Evolutionary conservation across 495 filamentous ascomycete genomes (phyloP), one percentile per base, ranked within the genome.

Genomic region (Physcia stellaris): DNA sequence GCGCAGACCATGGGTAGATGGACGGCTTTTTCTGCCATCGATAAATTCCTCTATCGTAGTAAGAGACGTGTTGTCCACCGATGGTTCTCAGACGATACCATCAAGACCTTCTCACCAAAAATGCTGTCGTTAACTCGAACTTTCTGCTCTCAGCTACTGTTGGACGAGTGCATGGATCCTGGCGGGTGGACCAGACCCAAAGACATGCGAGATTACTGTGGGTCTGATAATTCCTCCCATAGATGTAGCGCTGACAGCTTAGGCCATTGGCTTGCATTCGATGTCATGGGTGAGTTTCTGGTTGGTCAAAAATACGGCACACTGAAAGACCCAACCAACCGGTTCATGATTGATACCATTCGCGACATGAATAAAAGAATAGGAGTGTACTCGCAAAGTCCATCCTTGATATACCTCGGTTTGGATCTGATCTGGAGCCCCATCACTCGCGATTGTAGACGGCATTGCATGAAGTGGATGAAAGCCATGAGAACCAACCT

Each of bases 201-300:
- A 6, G 24, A 37, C 34, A 19, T 37, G 12, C 19, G 19, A 22
- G 34, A 37, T 22, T 37, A 6, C 4, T 37, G 34, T 37, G n/a
- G 24, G 18, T 19, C 9, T 15, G 11, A 6, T 19, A 4, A 4
- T 24, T 6, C 9, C 15, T 4, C 21, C 18, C 4, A 12, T 6
- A 9, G 6, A 4, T 7, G 4, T 21, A 12, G 12, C 9, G 4
- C 19, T 12, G 12, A 9, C 17, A 23, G 9, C 4, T 13, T 37
- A 37, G 35, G 35, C 21, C 23, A 27, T 3, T 24, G 21, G 4
- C 4, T 37, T 2, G 17, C 35, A 5, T 31, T 24, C 17, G 35
- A 37, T 17, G 15, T 37, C 19, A 13, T 4, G 2, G 21, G 35
- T n/a, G 35, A 37, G 10, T 37, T 37, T 21, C 12, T 3, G 3